Evolutionary conservation across 352 stramenopile genomes (phyloP).

Genomic region (Globisporangium polare): DNA sequence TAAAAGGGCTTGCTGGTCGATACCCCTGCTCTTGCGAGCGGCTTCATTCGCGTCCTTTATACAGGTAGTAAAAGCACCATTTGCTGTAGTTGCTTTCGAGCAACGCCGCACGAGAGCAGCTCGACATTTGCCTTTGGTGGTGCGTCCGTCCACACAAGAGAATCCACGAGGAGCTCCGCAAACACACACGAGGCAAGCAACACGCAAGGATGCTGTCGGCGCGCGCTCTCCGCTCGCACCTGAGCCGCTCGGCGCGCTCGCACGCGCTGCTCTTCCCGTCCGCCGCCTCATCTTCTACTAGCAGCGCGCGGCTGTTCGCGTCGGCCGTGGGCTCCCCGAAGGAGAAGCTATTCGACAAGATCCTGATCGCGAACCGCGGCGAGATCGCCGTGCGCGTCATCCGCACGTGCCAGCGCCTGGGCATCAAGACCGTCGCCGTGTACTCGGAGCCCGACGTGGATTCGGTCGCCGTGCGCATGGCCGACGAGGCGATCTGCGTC

Average conservation of each 20-base stretch:
- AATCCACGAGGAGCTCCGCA: background rate
- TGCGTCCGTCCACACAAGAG: background rate
- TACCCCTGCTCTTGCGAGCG: too few species aligned
- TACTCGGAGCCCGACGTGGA: conserved; percentile 91
- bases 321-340: conserved; percentile 1
- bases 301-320: conserved; percentile 3
- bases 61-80: too few species aligned
- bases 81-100: too few species aligned
- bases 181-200: background rate
- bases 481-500: conserved; percentile 73
- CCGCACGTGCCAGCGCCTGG: conserved; percentile 82
- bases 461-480: conserved; percentile 80
- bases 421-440: conserved; percentile 93
- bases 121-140: too few species aligned
- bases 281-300: background rate
- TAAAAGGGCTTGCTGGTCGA: too few species aligned
- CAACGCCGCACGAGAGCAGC: too few species aligned
- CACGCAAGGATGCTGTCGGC: conserved; percentile 9
- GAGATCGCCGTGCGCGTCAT: conserved; percentile 95
- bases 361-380: conserved; percentile 90
- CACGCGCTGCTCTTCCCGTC: conserved; percentile 2
- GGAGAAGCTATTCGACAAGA: conserved; percentile 88
- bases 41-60: too few species aligned
- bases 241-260: background rate
- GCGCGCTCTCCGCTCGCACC: conserved; percentile 1